A percentile compares a stretch with the other conserved stretches of the same genome.
These are phyloP conservation scores for Diaporthe sp. DNA, from an alignment of 2,329 filamentous ascomycete genomes.

Conservation along the genomic window DNA sequence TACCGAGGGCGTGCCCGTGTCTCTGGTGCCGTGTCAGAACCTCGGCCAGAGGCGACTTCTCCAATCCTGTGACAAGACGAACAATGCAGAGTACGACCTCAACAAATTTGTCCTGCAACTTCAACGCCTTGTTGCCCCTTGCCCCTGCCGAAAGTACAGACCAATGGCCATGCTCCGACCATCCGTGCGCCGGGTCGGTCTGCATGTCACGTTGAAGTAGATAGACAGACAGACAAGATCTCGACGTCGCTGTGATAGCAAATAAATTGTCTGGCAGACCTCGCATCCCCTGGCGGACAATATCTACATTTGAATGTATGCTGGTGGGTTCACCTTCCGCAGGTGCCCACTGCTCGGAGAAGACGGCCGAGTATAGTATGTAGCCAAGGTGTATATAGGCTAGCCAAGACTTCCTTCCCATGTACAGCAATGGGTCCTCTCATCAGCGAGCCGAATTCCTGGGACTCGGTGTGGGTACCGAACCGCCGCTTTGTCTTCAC, in stretches of 20 bases:
- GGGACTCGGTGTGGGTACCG: constrained; percentile 12
- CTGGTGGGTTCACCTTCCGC: background rate
- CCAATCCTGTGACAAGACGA: constrained; percentile 13
- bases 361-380: background rate
- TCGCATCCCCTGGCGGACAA: too few species aligned
- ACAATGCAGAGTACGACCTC: constrained; percentile 23
- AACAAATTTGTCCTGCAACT: constrained; percentile 18
- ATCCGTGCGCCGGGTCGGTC: background rate
- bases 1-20: constrained; percentile 2
- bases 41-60: constrained; percentile 22
- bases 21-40: constrained; percentile 16
- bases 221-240: background rate
- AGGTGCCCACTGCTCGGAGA: background rate
- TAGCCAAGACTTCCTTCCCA: constrained; percentile 13
- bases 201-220: background rate
- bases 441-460: constrained; percentile 23
- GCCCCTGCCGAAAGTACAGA: background rate
- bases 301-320: background rate
- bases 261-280: background rate
- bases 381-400: background rate
- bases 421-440: constrained; percentile 9
- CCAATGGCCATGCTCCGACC: background rate
- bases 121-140: constrained; percentile 4
- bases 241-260: background rate
- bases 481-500: background rate